These are phyloP conservation scores for Pinus taeda DNA, from an alignment of 75 land plant species.

Conservation along the genomic window DNA sequence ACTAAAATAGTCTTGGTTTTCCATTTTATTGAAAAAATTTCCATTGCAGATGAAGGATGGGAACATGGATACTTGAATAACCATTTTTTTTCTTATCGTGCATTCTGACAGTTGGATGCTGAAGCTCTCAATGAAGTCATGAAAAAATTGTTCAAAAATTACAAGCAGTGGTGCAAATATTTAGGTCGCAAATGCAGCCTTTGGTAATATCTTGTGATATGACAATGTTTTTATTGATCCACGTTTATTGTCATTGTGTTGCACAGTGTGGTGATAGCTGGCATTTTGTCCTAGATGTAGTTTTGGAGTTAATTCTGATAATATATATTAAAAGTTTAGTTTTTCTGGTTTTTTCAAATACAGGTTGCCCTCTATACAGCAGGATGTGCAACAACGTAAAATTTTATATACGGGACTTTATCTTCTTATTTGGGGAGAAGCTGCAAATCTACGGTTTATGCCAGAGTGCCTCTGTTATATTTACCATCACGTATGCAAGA, in stretches of 20 bases:
- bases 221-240: neutral
- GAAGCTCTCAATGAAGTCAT: constrained; percentile 62
- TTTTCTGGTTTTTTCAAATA: neutral
- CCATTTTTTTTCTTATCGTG: neutral
- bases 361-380: constrained; percentile 64
- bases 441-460: constrained; percentile 57
- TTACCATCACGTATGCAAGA: constrained; percentile 37
- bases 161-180: constrained; percentile 88
- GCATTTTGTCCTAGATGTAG: neutral
- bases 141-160: constrained; percentile 76
- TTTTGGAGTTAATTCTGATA: neutral
- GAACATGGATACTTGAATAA: neutral
- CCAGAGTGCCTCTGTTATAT: constrained; percentile 63
- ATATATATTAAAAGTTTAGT: neutral
- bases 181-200: constrained; percentile 56
- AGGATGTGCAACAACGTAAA: constrained; percentile 50
- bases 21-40: neutral
- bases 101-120: constrained; percentile 54
- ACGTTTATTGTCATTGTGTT: constrained; percentile 14
- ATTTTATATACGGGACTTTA: constrained; percentile 47
- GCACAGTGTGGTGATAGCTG: too few relatives aligned
- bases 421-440: constrained; percentile 57
- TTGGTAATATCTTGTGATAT: constrained; percentile 46
- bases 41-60: too few relatives aligned
- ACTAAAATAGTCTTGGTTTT: neutral